A percentile compares a stretch with the other conserved stretches of the same genome.
Evolutionary conservation across 306 rosid genomes (phyloP).

Genomic region (Rosa lucieae): DNA sequence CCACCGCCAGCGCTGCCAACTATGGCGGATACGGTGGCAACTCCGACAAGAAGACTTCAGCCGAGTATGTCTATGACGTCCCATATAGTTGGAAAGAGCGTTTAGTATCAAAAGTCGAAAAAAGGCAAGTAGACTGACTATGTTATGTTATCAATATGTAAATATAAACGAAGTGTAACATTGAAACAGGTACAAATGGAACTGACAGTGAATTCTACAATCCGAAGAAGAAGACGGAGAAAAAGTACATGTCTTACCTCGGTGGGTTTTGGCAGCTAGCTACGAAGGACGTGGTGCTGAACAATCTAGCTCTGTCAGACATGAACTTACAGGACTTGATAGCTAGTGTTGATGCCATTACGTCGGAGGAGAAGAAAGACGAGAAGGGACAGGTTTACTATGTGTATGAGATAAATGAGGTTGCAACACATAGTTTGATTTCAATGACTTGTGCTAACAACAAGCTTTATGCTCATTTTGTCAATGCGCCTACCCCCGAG

Average conservation of each 20-base stretch:
- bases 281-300: constrained; percentile 65
- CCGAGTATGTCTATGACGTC: constrained; percentile 80
- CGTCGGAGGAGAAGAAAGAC: constrained; percentile 71
- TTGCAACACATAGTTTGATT: constrained; percentile 69
- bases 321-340: constrained; percentile 80
- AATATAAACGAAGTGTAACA: neutral
- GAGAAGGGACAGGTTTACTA: constrained; percentile 75
- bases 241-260: constrained; percentile 72
- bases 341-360: constrained; percentile 50
- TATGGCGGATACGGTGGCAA: constrained; percentile 91
- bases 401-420: constrained; percentile 78
- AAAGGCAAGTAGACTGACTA: constrained; percentile 47
- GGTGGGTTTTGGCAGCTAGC: constrained; percentile 68
- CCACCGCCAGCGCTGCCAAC: constrained; percentile 89
- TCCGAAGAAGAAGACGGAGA: constrained; percentile 74
- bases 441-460: constrained; percentile 80
- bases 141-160: neutral
- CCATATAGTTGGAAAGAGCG: constrained; percentile 90
- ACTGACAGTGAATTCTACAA: constrained; percentile 86
- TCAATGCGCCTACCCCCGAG: constrained; percentile 76
- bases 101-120: constrained; percentile 79
- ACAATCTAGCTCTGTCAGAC: constrained; percentile 75
- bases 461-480: constrained; percentile 90
- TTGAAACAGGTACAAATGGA: constrained; percentile 50
- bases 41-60: constrained; percentile 72